Evolutionary conservation across 108 stramenopile species (phyloP), one percentile per base, ranked within the genome.

Genomic region (Cyclotella baltica): DNA sequence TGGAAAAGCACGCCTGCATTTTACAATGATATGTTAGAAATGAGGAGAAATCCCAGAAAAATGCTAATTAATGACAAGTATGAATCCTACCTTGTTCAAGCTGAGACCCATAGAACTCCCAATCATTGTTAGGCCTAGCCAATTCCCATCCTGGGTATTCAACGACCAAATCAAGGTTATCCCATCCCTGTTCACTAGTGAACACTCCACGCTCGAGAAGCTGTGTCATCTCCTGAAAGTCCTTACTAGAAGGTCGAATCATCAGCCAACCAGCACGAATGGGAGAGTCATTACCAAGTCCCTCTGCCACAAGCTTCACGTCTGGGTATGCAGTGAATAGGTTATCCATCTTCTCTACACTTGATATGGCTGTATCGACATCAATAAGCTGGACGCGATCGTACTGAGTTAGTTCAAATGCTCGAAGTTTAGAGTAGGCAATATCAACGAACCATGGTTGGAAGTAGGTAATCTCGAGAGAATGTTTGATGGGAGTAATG

Each of bases 371-470:
- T 33, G 19, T 35, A 68, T 68, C 67, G 29, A 52, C 67, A 31
- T 68, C 67, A 52, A 68, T 1, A 16, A 52, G 19, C 48, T 68
- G 67, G 13, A 68, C 67, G 33, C 67, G 67, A 22, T 51, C 28
- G 37, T 68, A 68, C n/a, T 68, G 50, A 35, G 33, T 68, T 20
- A 68, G 35, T 33, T 68, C 67, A 68, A 68, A 68, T 16, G 67
- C 67, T 31, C 67, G 38, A 19, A 68, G 51, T 34, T 68, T 68
- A 16, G 67, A 13, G 9, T 52, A 53, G 22, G 67, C 67, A 20
- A 68, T 68, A 22, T 68, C 67, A 25, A 52, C 48, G 31, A 68
- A 68, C 67, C 67, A 68, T n/a, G 67, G 67, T 52, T 68, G 30
- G 18, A 68, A 68, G 30, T 68, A 33, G 0, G 18, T 19, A 34